Conservation (phyloP, 805 yeast genomes). For the Metschnikowia vanudenii region DNA sequence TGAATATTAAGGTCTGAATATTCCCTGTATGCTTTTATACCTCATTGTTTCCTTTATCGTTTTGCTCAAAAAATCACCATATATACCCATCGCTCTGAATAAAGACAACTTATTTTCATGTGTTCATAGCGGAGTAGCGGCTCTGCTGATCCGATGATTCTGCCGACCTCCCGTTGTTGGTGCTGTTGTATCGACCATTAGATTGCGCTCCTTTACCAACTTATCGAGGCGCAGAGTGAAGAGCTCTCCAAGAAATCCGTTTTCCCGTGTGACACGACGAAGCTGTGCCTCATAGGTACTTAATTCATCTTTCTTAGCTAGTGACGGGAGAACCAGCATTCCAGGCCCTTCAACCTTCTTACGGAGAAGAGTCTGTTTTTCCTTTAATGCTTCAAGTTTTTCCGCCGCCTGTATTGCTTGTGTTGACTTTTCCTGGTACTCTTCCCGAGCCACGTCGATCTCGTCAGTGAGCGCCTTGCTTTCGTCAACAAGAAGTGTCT, state of each 20-base stretch:
- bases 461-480: constrained; percentile 27
- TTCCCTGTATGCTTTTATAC: no score
- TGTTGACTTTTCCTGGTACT: constrained; percentile 35
- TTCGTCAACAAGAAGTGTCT: constrained; percentile 25
- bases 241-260: constrained; percentile 28
- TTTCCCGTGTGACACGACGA: constrained; percentile 27
- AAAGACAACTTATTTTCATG: neutral
- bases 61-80: neutral
- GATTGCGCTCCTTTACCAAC: constrained; percentile 34
- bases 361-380: constrained; percentile 20
- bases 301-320: constrained; percentile 35
- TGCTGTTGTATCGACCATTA: constrained; percentile 28
- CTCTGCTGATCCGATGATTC: constrained; percentile 38
- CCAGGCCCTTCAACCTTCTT: constrained; percentile 35
- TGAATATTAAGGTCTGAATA: no score
- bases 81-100: neutral
- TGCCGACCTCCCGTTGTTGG: constrained; percentile 29
- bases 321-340: constrained; percentile 32
- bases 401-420: constrained; percentile 33
- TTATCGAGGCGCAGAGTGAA: constrained; percentile 34
- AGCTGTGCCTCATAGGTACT: constrained; percentile 28
- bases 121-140: constrained; percentile 33
- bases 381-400: constrained; percentile 22
- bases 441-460: constrained; percentile 27
- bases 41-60: no score